phyloP scores from a whole-genome alignment of 176 grass and related monocot species.

The Neostapfia colusana region DNA sequence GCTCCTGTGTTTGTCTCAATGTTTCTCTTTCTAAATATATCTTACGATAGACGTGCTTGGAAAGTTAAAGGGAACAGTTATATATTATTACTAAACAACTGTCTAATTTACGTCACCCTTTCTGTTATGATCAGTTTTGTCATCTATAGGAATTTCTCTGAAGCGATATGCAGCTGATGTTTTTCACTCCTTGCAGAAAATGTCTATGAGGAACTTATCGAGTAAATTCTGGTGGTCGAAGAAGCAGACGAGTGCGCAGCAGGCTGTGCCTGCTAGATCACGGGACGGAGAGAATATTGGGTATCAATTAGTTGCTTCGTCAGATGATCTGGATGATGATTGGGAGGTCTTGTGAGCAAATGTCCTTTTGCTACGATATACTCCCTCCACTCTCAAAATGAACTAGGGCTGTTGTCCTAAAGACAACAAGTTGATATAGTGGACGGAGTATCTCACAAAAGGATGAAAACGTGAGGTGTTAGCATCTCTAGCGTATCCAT shows the following conservation, averaged over 20 bases:
- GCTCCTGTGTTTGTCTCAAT: background rate
- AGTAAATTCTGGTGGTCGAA: slow-evolving; percentile 43
- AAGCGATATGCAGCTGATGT: slow-evolving; percentile 19
- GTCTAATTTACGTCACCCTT: background rate
- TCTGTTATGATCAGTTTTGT: background rate
- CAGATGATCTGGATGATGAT: slow-evolving; percentile 30
- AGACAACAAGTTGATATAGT: no score
- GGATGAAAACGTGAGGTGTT: slow-evolving; percentile 7
- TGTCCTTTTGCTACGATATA: background rate
- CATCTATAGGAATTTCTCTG: background rate
- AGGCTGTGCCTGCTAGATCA: background rate
- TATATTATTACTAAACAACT: background rate
- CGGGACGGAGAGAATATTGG: background rate
- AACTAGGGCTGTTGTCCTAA: no score
- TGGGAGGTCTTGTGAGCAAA: slow-evolving; percentile 37
- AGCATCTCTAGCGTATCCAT: slow-evolving; percentile 4
- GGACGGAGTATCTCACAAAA: background rate
- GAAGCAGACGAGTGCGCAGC: slow-evolving; percentile 6
- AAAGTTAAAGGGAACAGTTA: background rate
- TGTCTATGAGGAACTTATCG: slow-evolving; percentile 26
- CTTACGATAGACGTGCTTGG: background rate
- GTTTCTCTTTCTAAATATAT: slow-evolving; percentile 22
- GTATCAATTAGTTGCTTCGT: slow-evolving; percentile 15
- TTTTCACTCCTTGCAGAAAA: slow-evolving; percentile 36
- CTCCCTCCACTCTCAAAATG: no score